Conservation (phyloP, 805 yeast genomes). For the Torulaspora microellipsoides region DNA sequence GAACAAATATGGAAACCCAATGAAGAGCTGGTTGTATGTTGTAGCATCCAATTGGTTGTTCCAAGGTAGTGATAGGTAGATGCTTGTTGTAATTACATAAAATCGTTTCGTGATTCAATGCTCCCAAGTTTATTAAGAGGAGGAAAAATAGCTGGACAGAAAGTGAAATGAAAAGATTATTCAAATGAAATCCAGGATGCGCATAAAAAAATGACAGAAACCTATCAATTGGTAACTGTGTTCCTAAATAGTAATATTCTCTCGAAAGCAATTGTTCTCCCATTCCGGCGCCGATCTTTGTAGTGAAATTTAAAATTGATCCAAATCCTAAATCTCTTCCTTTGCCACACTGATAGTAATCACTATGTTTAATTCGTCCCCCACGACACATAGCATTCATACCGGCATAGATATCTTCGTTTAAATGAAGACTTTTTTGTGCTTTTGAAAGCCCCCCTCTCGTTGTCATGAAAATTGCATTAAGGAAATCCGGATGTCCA, state of each 20-base stretch:
- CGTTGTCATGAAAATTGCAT: constrained; percentile 87
- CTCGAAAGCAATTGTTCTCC: constrained; percentile 92
- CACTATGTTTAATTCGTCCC: constrained; percentile 92
- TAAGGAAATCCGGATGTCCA: constrained; percentile 94
- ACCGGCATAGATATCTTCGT: constrained; percentile 95
- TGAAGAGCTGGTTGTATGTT: constrained; percentile 78
- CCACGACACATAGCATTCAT: constrained; percentile 87
- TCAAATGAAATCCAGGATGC: constrained; percentile 93
- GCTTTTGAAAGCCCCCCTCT: constrained; percentile 96
- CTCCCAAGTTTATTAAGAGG: constrained; percentile 71
- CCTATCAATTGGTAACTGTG: constrained; percentile 82
- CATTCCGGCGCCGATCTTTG: constrained; percentile 98
- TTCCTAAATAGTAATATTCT: constrained; percentile 87
- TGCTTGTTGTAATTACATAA: constrained; percentile 61
- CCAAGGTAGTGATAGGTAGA: constrained; percentile 68
- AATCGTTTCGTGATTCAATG: constrained; percentile 68
- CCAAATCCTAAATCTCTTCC: constrained; percentile 95
- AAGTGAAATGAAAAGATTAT: constrained; percentile 79
- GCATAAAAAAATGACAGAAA: constrained; percentile 93
- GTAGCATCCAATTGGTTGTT: constrained; percentile 78
- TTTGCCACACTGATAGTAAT: constrained; percentile 93
- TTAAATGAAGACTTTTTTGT: constrained; percentile 85
- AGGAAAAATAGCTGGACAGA: constrained; percentile 87
- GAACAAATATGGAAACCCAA: constrained; percentile 85
- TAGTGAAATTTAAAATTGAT: constrained; percentile 86